phyloP scores from a whole-genome alignment of 73 alveolate species.

The Paramecium primaurelia region DNA sequence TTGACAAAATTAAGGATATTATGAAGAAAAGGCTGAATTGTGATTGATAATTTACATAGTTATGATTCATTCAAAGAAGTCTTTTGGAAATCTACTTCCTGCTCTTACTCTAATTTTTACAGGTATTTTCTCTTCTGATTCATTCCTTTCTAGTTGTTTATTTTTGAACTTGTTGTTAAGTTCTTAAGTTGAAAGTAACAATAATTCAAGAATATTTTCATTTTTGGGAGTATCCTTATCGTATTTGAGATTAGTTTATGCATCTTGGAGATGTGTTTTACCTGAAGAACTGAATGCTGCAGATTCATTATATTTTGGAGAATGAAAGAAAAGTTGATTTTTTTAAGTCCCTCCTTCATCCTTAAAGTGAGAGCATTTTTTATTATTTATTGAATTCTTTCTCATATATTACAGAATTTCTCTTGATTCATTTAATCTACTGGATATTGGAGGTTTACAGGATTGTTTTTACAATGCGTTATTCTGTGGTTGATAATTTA shows the following conservation, averaged over 20 bases:
- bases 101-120: conserved; percentile 9
- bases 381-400: not conserved
- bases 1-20: not conserved
- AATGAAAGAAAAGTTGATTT: not conserved
- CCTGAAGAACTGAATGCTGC: not conserved
- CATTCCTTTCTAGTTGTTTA: not conserved
- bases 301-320: not conserved
- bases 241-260: not conserved
- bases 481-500: not conserved
- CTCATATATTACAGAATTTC: not conserved
- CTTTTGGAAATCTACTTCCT: conserved; percentile 6
- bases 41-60: not conserved
- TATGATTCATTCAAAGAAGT: conserved; percentile 12
- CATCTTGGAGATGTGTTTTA: not conserved
- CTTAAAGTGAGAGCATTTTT: not conserved
- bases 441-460: not conserved
- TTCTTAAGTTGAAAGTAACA: conserved; percentile 1
- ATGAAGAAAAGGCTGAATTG: not conserved
- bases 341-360: not conserved
- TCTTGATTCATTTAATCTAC: not conserved
- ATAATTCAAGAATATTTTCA: conserved; percentile 16
- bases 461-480: not conserved
- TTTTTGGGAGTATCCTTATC: not conserved
- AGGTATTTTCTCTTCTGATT: not conserved
- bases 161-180: not conserved